Evolutionary conservation across 176 grass and related monocot species (phyloP).

Genomic region (Rhipidocladum racemiflorum): DNA sequence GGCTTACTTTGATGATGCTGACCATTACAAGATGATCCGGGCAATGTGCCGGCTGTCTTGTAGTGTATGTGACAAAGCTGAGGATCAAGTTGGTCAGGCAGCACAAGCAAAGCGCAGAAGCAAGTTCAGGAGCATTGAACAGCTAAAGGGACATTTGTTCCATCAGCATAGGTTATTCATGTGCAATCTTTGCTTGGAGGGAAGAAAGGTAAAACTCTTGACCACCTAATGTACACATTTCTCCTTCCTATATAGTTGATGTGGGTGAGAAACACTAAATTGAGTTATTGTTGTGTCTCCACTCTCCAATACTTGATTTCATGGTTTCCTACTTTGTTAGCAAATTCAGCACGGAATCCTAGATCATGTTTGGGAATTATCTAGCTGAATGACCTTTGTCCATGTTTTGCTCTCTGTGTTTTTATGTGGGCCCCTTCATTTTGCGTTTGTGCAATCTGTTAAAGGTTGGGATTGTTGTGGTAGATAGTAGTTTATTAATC

Average conservation of each 20-base stretch:
- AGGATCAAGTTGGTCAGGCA: slow-evolving; percentile 45
- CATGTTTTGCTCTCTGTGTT: not conserved
- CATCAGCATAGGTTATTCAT: slow-evolving; percentile 71
- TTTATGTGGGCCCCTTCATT: not conserved
- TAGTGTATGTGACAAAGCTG: slow-evolving; percentile 79
- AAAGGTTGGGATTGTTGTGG: not conserved
- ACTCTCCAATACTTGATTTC: not conserved
- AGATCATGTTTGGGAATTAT: slow-evolving; percentile 6
- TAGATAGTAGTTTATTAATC: not conserved
- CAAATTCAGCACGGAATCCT: slow-evolving; percentile 10
- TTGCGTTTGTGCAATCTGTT: not conserved
- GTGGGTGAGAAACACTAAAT: not conserved
- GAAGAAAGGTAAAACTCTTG: slow-evolving; percentile 71
- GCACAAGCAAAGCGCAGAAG: slow-evolving; percentile 59
- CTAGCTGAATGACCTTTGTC: not conserved
- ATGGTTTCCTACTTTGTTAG: not conserved
- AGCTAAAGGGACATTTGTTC: slow-evolving; percentile 88
- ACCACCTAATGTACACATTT: not conserved
- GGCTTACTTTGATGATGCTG: slow-evolving; percentile 74
- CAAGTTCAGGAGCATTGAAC: slow-evolving; percentile 83
- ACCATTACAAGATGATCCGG: slow-evolving; percentile 89
- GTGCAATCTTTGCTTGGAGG: slow-evolving; percentile 92
- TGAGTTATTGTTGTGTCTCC: not conserved
- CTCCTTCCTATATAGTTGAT: not conserved
- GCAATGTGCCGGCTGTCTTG: slow-evolving; percentile 97